These are phyloP conservation scores for Pleodorina starrii DNA, from an alignment of 139 green algal species.

Conservation along the genomic window DNA sequence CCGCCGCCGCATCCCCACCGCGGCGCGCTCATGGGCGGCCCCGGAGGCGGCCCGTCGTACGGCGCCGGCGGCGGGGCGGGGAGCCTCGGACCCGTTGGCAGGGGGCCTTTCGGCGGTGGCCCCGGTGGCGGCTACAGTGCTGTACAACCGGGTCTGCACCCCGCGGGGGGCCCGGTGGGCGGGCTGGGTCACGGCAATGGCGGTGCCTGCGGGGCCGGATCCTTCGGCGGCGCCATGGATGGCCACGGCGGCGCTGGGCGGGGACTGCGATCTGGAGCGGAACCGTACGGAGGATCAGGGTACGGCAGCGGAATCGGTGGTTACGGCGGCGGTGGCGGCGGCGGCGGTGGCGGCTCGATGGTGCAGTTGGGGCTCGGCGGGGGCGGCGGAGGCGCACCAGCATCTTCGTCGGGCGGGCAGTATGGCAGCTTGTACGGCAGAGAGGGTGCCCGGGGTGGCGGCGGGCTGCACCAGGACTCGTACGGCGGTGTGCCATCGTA, in stretches of 20 bases:
- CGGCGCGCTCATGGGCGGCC: not conserved
- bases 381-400: not conserved
- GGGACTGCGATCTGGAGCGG: not conserved
- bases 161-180: not conserved
- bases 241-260: not conserved
- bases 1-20: not conserved
- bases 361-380: not conserved
- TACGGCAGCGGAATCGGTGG: not conserved
- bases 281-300: not conserved
- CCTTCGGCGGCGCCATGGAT: not conserved
- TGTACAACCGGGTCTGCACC: not conserved
- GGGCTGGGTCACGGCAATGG: not conserved
- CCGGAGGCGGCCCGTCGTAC: not conserved
- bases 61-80: not conserved
- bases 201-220: not conserved
- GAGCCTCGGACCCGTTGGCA: too few relatives aligned
- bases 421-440: constrained; percentile 27
- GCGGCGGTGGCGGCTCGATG: constrained; percentile 32
- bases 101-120: not conserved
- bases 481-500: constrained; percentile 5
- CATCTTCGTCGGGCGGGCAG: too few relatives aligned
- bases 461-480: not conserved
- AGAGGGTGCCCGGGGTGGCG: not conserved
- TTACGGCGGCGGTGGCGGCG: not conserved
- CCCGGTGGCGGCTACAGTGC: not conserved